These are phyloP conservation scores for Ophiostoma piceae DNA, from an alignment of 2,329 filamentous ascomycete species.

Conservation along the genomic window DNA sequence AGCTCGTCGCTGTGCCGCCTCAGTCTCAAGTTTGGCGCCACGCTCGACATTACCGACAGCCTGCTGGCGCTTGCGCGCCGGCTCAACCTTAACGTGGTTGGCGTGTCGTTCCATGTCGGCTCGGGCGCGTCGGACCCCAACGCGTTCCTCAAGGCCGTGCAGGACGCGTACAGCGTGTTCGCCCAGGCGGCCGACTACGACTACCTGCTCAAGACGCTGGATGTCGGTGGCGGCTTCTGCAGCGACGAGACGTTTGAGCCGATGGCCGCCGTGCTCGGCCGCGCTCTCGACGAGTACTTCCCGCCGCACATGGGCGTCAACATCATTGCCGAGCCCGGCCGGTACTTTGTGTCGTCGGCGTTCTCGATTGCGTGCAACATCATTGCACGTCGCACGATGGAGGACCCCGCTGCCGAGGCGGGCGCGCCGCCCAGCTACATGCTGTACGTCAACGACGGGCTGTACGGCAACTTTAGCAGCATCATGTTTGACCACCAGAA, in stretches of 20 bases:
- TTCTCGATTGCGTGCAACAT: conserved; percentile 95
- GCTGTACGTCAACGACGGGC: conserved; percentile 94
- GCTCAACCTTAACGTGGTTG: conserved; percentile 83
- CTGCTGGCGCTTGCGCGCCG: conserved; percentile 76
- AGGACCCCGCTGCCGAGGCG: conserved; percentile 49
- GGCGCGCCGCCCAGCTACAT: conserved; percentile 69
- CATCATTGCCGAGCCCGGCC: conserved; percentile 92
- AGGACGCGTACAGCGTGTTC: conserved; percentile 83
- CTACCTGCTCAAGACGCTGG: conserved; percentile 77
- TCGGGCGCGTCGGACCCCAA: conserved; percentile 92
- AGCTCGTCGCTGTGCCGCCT: conserved; percentile 89
- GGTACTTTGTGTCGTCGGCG: conserved; percentile 89
- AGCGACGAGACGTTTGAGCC: conserved; percentile 77
- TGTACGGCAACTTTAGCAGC: conserved; percentile 98
- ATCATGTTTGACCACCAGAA: conserved; percentile 99
- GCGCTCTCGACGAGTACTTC: conserved; percentile 82
- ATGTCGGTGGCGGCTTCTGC: conserved; percentile 90
- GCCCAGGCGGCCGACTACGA: conserved; percentile 73
- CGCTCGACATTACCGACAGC: conserved; percentile 71
- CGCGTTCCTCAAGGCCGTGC: conserved; percentile 84
- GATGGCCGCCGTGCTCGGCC: conserved; percentile 76
- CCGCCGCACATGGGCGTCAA: conserved; percentile 65
- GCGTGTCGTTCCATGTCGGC: conserved; percentile 96
- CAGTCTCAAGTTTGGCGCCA: conserved; percentile 95
- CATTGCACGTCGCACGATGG: conserved; percentile 86